Percentiles rank a stretch among this genome's conserved stretches.
Conservation (phyloP, 2,329 filamentous ascomycete species). For the Colletotrichum limetticola region DNA sequence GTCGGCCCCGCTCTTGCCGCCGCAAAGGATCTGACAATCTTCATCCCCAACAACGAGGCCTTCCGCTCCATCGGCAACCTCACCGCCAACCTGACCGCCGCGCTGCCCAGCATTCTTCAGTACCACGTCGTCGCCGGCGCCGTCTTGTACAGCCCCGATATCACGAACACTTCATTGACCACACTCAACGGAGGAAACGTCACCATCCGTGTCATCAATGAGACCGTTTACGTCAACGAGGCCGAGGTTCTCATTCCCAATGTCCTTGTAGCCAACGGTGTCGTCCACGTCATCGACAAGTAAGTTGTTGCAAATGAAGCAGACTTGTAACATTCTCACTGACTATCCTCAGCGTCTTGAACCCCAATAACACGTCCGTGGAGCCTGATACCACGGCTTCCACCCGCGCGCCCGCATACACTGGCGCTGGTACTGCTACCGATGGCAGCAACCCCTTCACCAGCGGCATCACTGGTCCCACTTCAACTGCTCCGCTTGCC, state of each 20-base stretch:
- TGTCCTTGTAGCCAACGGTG: constrained; percentile 64
- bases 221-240: constrained; percentile 56
- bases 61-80: constrained; percentile 67
- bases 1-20: constrained; percentile 54
- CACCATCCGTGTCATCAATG: constrained; percentile 52
- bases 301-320: constrained; percentile 44
- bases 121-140: constrained; percentile 72
- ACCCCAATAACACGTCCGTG: constrained; percentile 60
- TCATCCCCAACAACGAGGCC: constrained; percentile 70
- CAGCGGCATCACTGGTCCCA: constrained; percentile 58
- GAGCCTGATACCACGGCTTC: constrained; percentile 53
- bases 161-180: constrained; percentile 36
- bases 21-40: constrained; percentile 67
- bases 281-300: constrained; percentile 68
- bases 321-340: neutral
- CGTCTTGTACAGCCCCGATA: constrained; percentile 60
- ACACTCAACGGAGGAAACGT: constrained; percentile 39
- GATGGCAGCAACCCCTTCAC: constrained; percentile 64
- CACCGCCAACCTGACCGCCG: constrained; percentile 56
- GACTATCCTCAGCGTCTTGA: constrained; percentile 59
- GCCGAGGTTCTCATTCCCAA: constrained; percentile 61
- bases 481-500: constrained; percentile 48
- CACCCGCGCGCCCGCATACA: constrained; percentile 63
- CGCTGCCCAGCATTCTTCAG: constrained; percentile 63
- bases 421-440: constrained; percentile 59